A percentile compares a stretch with the other conserved stretches of the same genome.
Conservation (phyloP, 2,329 filamentous ascomycete genomes). For the Dactylonectria macrodidyma region DNA sequence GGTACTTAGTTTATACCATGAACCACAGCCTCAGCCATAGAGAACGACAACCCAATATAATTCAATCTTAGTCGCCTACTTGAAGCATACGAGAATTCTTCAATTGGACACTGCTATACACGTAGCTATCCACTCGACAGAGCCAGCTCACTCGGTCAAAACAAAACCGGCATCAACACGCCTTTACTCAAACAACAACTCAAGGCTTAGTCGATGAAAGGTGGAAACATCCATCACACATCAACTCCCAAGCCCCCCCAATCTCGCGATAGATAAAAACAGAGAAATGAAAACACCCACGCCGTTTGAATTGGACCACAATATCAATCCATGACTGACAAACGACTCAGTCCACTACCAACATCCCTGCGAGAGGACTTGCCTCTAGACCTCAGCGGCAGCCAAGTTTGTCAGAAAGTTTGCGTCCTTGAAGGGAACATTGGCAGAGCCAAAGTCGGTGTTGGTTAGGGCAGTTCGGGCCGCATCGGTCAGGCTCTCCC, state of each 20-base stretch:
- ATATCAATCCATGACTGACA: background rate
- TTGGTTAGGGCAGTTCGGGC: slow-evolving; percentile 55
- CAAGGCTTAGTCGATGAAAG: too few relatives aligned
- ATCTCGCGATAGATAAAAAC: background rate
- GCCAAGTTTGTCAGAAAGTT: slow-evolving; percentile 45
- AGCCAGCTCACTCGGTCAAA: too few relatives aligned
- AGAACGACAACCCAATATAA: too few relatives aligned
- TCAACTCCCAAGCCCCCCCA: background rate
- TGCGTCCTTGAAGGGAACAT: slow-evolving; percentile 58
- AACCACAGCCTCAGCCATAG: too few relatives aligned
- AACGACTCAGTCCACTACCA: background rate
- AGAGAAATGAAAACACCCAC: background rate
- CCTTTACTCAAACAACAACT: too few relatives aligned
- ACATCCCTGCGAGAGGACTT: background rate
- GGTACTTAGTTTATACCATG: too few relatives aligned
- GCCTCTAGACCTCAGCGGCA: slow-evolving; percentile 36
- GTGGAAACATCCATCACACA: too few relatives aligned
- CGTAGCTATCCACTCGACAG: too few relatives aligned
- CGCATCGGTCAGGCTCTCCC: slow-evolving; percentile 57
- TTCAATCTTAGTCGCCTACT: too few relatives aligned
- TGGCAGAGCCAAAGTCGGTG: slow-evolving; percentile 60
- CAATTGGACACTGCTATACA: too few relatives aligned
- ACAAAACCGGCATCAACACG: too few relatives aligned
- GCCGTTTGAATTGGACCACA: background rate
- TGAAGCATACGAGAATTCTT: too few relatives aligned